Evolutionary conservation across 148 eudicot species (phyloP), one percentile per base, ranked within the genome.

Genomic region (Heliosperma pusillum): DNA sequence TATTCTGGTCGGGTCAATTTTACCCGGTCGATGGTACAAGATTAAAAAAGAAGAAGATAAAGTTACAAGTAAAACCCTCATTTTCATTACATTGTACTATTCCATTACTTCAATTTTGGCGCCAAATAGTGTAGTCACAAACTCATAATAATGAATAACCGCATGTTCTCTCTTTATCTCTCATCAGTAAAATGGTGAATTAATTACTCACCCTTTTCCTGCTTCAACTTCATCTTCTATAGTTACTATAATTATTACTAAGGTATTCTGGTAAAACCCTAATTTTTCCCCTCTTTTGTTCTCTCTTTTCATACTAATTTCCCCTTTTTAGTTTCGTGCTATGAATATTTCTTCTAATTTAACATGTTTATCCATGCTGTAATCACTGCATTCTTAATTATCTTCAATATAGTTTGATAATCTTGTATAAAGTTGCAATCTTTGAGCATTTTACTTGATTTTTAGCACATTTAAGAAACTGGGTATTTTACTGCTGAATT

Each of bases 231-330:
- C 13, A 11, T n/a, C 21, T 58, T 58, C 25, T 36, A 36, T 36
- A 36, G 42, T 36, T 36, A 36, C 42, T 5, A 1, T 6, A 59
- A 15, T 15, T 50, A 50, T 15, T 42, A 5, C 5, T 10, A 3
- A 70, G 73, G 73, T 70, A 70, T 58, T 70, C 73, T 70, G 27
- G 52, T 13, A 0, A 19, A 66, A 33, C 69, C 69, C 69, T 17
- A 65, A 25, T 26, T 62, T 62, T 3, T 5, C 47, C 40, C 69
- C 47, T 10, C 50, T 66, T 66, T 66, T 36, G 22, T 24, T 11
- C 24, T 62, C 16, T 13, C 1, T 62, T 2, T 62, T 25, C 29
- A 11, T 25, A 10, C 40, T 27, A 33, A 65, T 30, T 65, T 33
- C 36, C 47, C 53, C 71, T 12, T 67, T 67, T 42, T 12, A 17